Percentiles rank a stretch among this genome's conserved stretches.
Conservation (phyloP, 176 grass and related monocot species). For the Aegilops longissima region DNA sequence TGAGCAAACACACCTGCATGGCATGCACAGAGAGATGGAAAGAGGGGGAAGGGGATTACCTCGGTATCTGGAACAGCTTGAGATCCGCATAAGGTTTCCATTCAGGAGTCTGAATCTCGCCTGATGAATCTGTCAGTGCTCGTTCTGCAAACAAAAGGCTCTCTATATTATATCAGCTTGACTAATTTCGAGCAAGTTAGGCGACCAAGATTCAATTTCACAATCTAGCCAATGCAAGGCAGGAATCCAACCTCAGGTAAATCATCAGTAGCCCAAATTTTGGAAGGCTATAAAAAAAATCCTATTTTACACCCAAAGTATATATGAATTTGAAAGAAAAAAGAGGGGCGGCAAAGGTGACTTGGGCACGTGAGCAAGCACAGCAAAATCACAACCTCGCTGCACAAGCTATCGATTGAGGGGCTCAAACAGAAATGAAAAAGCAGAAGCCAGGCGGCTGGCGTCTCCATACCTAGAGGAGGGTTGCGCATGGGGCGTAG, state of each 20-base stretch:
- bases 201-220: background rate
- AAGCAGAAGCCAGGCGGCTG: background rate
- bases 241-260: background rate
- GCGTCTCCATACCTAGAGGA: background rate
- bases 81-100: constrained; percentile 28
- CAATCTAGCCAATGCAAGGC: background rate
- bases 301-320: background rate
- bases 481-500: background rate
- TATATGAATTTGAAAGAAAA: background rate
- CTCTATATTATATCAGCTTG: background rate
- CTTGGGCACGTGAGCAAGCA: background rate
- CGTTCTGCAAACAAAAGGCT: background rate
- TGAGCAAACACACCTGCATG: background rate
- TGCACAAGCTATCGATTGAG: background rate
- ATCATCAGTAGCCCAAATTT: background rate
- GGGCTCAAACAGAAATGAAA: background rate
- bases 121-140: background rate
- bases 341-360: background rate
- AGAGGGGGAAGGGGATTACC: constrained; percentile 28
- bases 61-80: constrained; percentile 24
- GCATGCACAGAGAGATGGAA: background rate
- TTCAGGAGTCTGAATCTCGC: constrained; percentile 7
- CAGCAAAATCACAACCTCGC: background rate
- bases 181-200: background rate
- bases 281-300: background rate